Evolutionary conservation across 1,139 yeast species (phyloP), one percentile per base, ranked within the genome.

Genomic region (Geotrichum candidum): DNA sequence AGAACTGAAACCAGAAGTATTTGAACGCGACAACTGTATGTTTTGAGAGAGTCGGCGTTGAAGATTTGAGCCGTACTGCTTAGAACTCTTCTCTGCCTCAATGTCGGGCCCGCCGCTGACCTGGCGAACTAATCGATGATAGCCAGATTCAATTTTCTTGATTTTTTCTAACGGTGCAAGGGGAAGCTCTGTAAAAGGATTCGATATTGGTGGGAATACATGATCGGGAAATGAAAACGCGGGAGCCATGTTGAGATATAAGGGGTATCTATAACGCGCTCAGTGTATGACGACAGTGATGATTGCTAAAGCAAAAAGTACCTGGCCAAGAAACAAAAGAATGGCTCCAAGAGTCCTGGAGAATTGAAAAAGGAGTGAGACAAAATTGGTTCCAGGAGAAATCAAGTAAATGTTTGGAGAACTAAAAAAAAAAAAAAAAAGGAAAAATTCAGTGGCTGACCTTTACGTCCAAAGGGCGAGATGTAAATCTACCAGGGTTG

Each of bases 191-290:
- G 72, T 66, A 48, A 70, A 69, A n/a, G 70, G 69, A n/a, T 65
- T 58, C n/a, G 59, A 56, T 27, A 72, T 68, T 50, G 59, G 63
- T 0, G 77, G 77, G 54, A 74, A 74, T 51, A 72, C 64, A 45
- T 66, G 63, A 61, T 73, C 75, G 9, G 76, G 75, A 64, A 67
- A 74, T 38, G 45, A 60, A 57, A 74, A 73, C 60, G 59, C 45
- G 9, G 46, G 18, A 15, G 46, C 46, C 46, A 41, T 41, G 46
- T 2, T 41, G 15, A 41, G 18, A n/a, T 13, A 41, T 41, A 15
- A n/a, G 46, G 46, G 46, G n/a, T 41, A 41, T 41, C 15, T 6
- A 22, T 41, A 41, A 3, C 46, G 22, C 18, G 46, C 46, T 41
- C 27, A 27, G 38, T 38, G 31, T 51, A 31, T 51, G 25, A n/a